These are phyloP conservation scores for Ceratocystis alfenasii DNA, from an alignment of 2,329 filamentous ascomycete genomes.

Conservation along the genomic window DNA sequence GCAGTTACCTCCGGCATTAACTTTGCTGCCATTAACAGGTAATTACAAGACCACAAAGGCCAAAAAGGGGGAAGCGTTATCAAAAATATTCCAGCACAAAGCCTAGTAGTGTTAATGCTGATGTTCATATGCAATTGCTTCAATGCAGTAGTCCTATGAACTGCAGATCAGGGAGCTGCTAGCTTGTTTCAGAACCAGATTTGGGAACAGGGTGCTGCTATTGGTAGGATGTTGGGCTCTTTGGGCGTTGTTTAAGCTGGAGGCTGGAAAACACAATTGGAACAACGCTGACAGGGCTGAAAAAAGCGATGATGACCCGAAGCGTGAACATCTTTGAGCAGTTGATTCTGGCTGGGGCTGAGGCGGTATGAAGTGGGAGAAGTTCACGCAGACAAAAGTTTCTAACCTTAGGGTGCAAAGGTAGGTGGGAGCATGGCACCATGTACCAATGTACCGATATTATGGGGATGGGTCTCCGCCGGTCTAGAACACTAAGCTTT, in stretches of 20 bases:
- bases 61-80: neutral
- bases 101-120: neutral
- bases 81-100: neutral
- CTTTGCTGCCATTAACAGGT: neutral
- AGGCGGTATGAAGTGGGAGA: neutral
- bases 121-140: neutral
- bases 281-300: neutral
- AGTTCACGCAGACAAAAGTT: neutral
- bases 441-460: neutral
- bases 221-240: neutral
- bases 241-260: neutral
- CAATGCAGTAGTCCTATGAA: neutral
- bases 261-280: neutral
- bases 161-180: slow-evolving; percentile 3
- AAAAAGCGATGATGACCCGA: neutral
- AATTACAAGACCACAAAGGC: neutral
- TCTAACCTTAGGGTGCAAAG: too few relatives aligned
- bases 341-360: neutral
- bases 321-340: neutral
- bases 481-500: neutral
- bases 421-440: too few relatives aligned
- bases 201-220: neutral
- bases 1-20: neutral
- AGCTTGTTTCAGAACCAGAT: slow-evolving; percentile 8
- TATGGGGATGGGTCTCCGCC: neutral